These are phyloP conservation scores for Solanum infundibuliforme DNA, from an alignment of 257 asterid species.

Conservation along the genomic window DNA sequence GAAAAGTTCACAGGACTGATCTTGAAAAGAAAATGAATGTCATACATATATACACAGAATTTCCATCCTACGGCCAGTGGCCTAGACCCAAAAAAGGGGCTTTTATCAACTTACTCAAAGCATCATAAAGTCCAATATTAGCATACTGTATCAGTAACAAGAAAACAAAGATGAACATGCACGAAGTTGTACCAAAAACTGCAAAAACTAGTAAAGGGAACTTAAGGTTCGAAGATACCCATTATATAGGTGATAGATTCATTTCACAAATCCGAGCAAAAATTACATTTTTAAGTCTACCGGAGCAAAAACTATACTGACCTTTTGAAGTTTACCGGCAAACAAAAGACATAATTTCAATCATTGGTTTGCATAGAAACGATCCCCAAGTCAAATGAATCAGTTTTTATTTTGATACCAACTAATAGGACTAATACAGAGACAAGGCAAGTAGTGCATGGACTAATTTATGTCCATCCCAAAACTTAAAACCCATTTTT, in stretches of 20 bases:
- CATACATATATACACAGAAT: neutral
- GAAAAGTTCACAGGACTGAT: neutral
- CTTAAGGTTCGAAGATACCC: neutral
- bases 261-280: neutral
- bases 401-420: neutral
- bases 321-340: neutral
- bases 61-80: neutral
- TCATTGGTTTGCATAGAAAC: neutral
- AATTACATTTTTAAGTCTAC: neutral
- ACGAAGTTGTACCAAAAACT: neutral
- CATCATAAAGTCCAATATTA: neutral
- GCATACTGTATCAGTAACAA: neutral
- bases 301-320: neutral
- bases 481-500: slow-evolving; percentile 25
- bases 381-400: neutral
- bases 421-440: neutral
- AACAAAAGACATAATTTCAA: neutral
- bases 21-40: neutral
- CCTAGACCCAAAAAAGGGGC: neutral
- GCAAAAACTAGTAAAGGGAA: neutral
- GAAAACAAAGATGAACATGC: neutral
- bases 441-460: neutral
- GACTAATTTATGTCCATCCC: neutral
- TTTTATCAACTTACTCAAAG: neutral
- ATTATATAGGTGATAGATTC: neutral